phyloP scores from a whole-genome alignment of 768 basidiomycete species.

The Amanita inopinata region DNA sequence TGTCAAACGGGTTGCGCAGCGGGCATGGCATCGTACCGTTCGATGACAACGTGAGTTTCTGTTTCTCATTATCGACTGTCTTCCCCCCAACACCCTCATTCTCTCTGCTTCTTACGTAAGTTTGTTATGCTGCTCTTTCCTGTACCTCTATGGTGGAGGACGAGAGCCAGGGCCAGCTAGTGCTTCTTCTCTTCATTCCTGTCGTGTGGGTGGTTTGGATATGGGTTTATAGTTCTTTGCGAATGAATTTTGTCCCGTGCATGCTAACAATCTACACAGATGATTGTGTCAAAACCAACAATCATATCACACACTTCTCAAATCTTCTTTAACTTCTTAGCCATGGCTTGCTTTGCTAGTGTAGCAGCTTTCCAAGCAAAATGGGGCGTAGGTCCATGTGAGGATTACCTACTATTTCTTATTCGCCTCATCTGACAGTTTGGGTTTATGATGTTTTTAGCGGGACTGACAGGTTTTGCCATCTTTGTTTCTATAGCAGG shows the following conservation, averaged over 20 bases:
- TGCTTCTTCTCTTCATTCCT: conserved; percentile 59
- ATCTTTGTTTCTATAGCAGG: conserved; percentile 68
- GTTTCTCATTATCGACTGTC: conserved; percentile 9
- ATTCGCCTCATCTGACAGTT: conserved; percentile 9
- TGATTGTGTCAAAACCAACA: conserved; percentile 80
- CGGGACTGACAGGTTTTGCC: conserved; percentile 80
- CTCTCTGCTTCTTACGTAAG: conserved; percentile 33
- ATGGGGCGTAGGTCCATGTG: conserved; percentile 80
- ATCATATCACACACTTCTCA: conserved; percentile 71
- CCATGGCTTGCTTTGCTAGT: conserved; percentile 86
- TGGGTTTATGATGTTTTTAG: conserved; percentile 39
- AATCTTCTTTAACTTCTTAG: conserved; percentile 88
- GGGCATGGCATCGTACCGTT: conserved; percentile 51
- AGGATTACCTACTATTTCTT: conserved; percentile 22
- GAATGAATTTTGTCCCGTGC: conserved; percentile 12
- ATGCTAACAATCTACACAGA: conserved; percentile 32
- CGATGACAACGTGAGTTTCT: conserved; percentile 61
- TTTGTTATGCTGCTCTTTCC: conserved; percentile 18
- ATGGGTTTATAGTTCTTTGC: conserved; percentile 38
- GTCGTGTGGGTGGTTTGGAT: conserved; percentile 57
- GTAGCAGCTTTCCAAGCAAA: conserved; percentile 85
- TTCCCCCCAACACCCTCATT: conserved; percentile 10
- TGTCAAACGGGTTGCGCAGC: conserved; percentile 48
- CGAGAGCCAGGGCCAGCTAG: conserved; percentile 35
- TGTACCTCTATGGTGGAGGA: conserved; percentile 22